Base-by-base conservation (phyloP, 371 early-diverging fungal species). In the Syncephalastrum racemosum region DNA sequence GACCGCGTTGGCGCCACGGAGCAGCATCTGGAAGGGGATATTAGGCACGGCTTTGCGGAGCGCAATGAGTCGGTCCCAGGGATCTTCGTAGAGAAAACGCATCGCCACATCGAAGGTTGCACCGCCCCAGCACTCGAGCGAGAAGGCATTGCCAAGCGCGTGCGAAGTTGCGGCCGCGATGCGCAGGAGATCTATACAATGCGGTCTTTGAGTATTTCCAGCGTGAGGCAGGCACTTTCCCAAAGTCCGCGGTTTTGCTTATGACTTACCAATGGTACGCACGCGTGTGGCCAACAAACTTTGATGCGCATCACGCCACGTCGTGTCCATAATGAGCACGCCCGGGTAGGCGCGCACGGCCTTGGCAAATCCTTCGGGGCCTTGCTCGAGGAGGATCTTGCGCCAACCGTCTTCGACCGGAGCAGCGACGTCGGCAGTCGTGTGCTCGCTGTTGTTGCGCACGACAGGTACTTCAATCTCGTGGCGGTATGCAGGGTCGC, bases 11-110 rank as follows among this genome's bases (percentile, higher is more conserved):
- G 97, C 97, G 49, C 97, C 97, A 70, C 97, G 90, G 50, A 97
- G 86, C 36, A 97, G 82, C 97, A 97, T 97, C 75, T 94, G 95
- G 87, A 97, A 97, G n/a, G 97, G 97, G 67, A 97, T 84, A 73
- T 96, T 95, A 66, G 97, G 97, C 19, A 92, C 92, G 16, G 92
- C 82, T 49, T 84, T 74, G 50, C 97, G 90, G 46, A 97, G 78
- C 46, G 80, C 49, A 24, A 71, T 70, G 59, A 97, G 76, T 53
- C 97, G 88, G 56, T 96, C 95, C 95, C 95, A 97, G 39, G 96
- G 96, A 71, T 93, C 93, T 67, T 96, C 97, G 59, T 91, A 83
- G 60, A 96, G 75, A 87, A 96, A 97, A 49, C 95, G 89, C 90
- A 96, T 86, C 1, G 94, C 86, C 14, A 97, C 96, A 67, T 97